Conservation (phyloP, 2,329 filamentous ascomycete species). For the Scopulariopsis brevicaulis region DNA sequence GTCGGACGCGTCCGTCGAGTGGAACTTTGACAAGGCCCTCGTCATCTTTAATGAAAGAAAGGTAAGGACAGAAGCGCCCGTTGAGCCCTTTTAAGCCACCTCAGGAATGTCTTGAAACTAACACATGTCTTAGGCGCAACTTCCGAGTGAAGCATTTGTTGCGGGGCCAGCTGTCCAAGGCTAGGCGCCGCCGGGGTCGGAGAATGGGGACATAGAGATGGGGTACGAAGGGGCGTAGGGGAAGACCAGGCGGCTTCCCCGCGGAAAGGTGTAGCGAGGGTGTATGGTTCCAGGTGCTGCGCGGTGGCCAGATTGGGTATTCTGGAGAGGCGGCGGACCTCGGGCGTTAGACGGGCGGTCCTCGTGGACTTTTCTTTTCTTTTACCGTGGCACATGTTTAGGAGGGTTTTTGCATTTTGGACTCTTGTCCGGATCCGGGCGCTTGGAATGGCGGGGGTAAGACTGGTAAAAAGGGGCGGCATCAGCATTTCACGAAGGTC, state of each 20-base stretch:
- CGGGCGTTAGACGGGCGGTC: background rate
- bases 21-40: conserved; percentile 69
- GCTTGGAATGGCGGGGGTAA: background rate
- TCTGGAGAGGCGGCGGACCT: too few species aligned
- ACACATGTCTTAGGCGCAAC: conserved; percentile 1
- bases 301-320: too few species aligned
- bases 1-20: conserved; percentile 50
- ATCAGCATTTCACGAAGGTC: background rate
- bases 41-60: conserved; percentile 65
- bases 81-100: background rate
- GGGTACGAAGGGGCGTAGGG: background rate
- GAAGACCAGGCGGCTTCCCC: background rate
- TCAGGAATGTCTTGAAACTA: background rate
- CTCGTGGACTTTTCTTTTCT: background rate
- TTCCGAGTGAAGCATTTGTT: conserved; percentile 8
- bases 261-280: background rate
- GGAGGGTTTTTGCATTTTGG: background rate
- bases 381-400: background rate
- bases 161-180: background rate
- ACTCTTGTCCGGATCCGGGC: background rate
- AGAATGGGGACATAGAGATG: background rate
- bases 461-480: background rate
- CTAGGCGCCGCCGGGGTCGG: background rate
- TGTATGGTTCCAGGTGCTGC: too few species aligned
- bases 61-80: conserved; percentile 20